Evolutionary conservation across 129 eudicot genomes (phyloP), one percentile per base, ranked within the genome.

Genomic region (Flaveria ramosissima): DNA sequence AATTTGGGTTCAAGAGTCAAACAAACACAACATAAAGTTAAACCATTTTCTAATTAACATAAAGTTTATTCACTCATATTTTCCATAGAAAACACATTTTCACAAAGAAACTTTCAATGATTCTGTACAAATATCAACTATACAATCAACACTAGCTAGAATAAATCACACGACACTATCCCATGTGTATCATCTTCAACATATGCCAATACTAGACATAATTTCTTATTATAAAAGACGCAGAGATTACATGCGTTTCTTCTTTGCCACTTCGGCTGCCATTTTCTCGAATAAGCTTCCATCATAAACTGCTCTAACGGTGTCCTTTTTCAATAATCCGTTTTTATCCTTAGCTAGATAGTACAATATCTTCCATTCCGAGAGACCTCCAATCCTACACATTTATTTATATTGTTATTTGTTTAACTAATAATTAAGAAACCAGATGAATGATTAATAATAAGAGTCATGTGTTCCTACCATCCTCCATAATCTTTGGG

Each of bases 401-500:
- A 20, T 10, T 11, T 9, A 45, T 9, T 45, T 11, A 45, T 9
- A 45, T 45, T 36, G 12, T 30, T 9, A 45, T 39, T 8, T 14
- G 0, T 20, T 4, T 26, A 10, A 21, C 0, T 1, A 36, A 2
- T 59, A 56, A 62, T 43, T 45, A 52, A 20, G 4, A 71, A n/a
- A 4, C 6, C 2, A 16, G 2, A 0, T 10, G 27, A 46, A 26
- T 4, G 4, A 47, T n/a, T 15, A 21, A 53, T 43, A 36, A 52
- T 14, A 15, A 3, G 5, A 19, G 8, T 7, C 14, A 15, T 10
- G 53, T 21, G 16, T 39, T 68, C 24, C 41, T 50, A 92, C 97
- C 97, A 89, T 85, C 97, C 97, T 16, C 45, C 76, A 17, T 64
- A 85, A 85, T 90, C 96, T 81, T 90, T 88, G 1, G 98, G 92